Evolutionary conservation across 2,329 filamentous ascomycete species (phyloP).

Genomic region (Nemania serpens): DNA sequence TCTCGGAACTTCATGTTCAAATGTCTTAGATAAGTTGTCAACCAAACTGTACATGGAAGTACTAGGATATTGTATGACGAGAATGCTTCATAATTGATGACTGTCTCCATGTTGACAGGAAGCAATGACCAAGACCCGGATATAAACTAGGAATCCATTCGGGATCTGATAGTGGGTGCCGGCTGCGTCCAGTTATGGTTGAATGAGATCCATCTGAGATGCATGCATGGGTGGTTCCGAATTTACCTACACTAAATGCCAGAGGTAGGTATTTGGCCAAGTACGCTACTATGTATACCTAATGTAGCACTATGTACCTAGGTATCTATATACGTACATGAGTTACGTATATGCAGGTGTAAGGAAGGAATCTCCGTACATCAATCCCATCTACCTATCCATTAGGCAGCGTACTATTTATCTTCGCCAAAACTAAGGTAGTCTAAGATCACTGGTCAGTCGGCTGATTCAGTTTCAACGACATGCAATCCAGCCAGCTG

Average conservation of each 20-base stretch:
- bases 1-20: too few relatives aligned
- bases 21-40: too few relatives aligned
- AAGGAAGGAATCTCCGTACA: too few relatives aligned
- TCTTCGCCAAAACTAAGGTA: neutral
- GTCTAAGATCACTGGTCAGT: neutral
- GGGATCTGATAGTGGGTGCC: neutral
- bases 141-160: neutral
- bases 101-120: neutral
- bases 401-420: too few relatives aligned
- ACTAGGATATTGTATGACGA: neutral
- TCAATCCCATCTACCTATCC: too few relatives aligned
- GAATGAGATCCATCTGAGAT: slow-evolving; percentile 18
- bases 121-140: neutral
- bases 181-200: slow-evolving; percentile 6
- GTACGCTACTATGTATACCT: neutral
- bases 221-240: slow-evolving; percentile 1
- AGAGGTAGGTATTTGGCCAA: too few relatives aligned
- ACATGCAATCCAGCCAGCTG: slow-evolving; percentile 26
- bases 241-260: neutral
- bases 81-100: slow-evolving; percentile 3
- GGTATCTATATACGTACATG: neutral
- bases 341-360: too few relatives aligned
- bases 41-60: too few relatives aligned
- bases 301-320: too few relatives aligned
- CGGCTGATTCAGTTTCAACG: neutral